phyloP scores from a whole-genome alignment of 352 stramenopile genomes.

The Phytophthora melonis region DNA sequence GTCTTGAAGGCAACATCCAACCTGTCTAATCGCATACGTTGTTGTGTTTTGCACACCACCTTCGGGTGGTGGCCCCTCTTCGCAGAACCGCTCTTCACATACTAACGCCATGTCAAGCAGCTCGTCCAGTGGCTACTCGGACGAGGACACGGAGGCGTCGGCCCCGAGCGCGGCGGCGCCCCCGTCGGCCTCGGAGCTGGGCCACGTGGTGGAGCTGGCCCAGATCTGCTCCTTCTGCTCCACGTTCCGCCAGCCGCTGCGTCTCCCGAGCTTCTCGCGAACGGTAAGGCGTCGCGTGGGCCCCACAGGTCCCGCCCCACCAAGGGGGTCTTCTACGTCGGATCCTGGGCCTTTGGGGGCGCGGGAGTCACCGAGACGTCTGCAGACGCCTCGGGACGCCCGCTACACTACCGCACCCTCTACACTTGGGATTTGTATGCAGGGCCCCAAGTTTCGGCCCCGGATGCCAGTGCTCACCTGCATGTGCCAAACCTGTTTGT shows the following conservation, averaged over 20 bases:
- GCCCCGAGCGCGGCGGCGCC: constrained; percentile 6
- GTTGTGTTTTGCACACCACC: not conserved
- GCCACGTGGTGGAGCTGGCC: constrained; percentile 60
- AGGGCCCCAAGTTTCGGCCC: constrained; percentile 14
- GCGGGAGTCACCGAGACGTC: constrained; percentile 8
- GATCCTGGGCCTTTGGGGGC: constrained; percentile 16
- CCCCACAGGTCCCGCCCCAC: not conserved
- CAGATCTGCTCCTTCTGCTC: constrained; percentile 82
- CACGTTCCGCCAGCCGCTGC: constrained; percentile 76
- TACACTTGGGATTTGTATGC: constrained; percentile 45
- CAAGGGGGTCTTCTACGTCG: not conserved
- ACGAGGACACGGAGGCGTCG: constrained; percentile 40
- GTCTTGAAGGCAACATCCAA: not conserved
- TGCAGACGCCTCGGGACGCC: constrained; percentile 7
- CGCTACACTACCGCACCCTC: constrained; percentile 18
- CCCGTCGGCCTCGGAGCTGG: constrained; percentile 40
- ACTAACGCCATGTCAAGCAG: constrained; percentile 55
- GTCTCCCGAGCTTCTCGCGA: constrained; percentile 75
- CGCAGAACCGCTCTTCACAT: constrained; percentile 35
- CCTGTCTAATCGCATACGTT: not conserved
- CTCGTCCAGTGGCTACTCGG: constrained; percentile 53
- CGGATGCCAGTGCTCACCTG: constrained; percentile 21
- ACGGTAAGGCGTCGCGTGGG: constrained; percentile 60
- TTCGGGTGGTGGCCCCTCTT: constrained; percentile 16
- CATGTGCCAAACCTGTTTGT: constrained; percentile 30